Base-by-base conservation (phyloP, 208 protist species). In the Leptomonas pyrrhocoris region DNA sequence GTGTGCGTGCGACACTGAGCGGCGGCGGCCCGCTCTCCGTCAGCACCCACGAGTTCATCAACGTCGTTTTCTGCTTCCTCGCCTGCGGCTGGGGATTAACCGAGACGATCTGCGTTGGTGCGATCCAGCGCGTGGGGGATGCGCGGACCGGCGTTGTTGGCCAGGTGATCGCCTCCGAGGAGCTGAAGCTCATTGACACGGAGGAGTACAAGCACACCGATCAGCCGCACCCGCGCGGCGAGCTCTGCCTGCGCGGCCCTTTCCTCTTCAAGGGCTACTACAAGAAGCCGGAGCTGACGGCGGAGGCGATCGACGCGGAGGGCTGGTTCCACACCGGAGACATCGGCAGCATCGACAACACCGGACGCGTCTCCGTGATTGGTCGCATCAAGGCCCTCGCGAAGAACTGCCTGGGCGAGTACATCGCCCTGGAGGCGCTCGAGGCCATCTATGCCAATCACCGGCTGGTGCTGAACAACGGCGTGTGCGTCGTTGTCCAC, bases 351-450 rank as follows among this genome's bases (percentile, higher is more conserved):
- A 50, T 94, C 55, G 25, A 49, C 12, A 19, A 27, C 21, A 77
- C 89, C 19, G 88, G 87, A 9, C 78, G 65, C 6, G 21, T 98
- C 13, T 53, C 75, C 38, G 86, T 98, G 13, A 71, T 98, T 2
- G 95, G 93, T 16, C 87, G 95, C 68, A 79, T 90, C 40, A 98
- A 98, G 85, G 90, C 92, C n/a, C 79, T 98, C 43, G 92, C 90
- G 66, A 97, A 97, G 83, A 93, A 95, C 63, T 76, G 70, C n/a
- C 79, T 93, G 16, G 96, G 96, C 28, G 93, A 98, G 83, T 98
- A 97, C 81, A 88, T 98, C 49, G 88, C 92, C 13, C 59, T 96
- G 36, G 93, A 98, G 54, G 67, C n/a, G 16, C 77, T 98, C 0
- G 89, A 96, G 60, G 65, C 92, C 15, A 75, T 89, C 34, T 96